Conservation (phyloP, 2,329 filamentous ascomycete species). For the Blumeriella jaapii region DNA sequence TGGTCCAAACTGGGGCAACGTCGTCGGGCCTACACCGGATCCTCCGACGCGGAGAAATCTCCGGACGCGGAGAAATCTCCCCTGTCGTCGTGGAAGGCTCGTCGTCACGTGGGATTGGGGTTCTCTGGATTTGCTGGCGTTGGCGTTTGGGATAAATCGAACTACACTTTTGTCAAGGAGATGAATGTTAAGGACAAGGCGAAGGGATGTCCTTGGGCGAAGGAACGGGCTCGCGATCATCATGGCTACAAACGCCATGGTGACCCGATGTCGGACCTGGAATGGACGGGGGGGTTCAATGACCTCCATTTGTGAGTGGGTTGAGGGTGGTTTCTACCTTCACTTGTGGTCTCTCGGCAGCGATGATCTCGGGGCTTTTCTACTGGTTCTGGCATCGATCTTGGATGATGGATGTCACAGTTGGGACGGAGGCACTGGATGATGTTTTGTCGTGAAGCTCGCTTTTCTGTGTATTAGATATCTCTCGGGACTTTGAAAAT, state of each 20-base stretch:
- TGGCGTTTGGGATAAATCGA: slow-evolving; percentile 26
- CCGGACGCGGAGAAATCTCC: slow-evolving; percentile 29
- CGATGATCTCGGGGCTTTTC: slow-evolving; percentile 10
- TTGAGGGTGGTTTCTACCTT: slow-evolving; percentile 6
- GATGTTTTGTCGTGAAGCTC: slow-evolving; percentile 24
- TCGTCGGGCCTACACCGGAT: slow-evolving; percentile 53
- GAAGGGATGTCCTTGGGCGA: slow-evolving; percentile 38
- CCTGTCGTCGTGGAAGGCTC: slow-evolving; percentile 34
- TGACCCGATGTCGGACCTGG: slow-evolving; percentile 47
- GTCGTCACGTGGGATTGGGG: slow-evolving; percentile 35
- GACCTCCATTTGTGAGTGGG: slow-evolving; percentile 26
- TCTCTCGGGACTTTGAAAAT: slow-evolving; percentile 24
- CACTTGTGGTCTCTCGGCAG: slow-evolving; percentile 42
- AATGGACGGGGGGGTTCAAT: slow-evolving; percentile 93
- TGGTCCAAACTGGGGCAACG: slow-evolving; percentile 83
- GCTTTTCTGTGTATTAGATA: slow-evolving; percentile 29
- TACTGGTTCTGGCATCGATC: slow-evolving; percentile 10
- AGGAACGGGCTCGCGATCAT: slow-evolving; percentile 35
- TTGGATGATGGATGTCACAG: slow-evolving; percentile 3
- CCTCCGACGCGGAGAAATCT: slow-evolving; percentile 37
- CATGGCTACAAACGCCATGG: slow-evolving; percentile 48
- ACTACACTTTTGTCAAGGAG: slow-evolving; percentile 27
- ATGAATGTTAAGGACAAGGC: slow-evolving; percentile 29
- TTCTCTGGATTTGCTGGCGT: slow-evolving; percentile 33
- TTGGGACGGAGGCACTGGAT: slow-evolving; percentile 8